Evolutionary conservation across 2,329 filamentous ascomycete species (phyloP), one percentile per base, ranked within the genome.

Genomic region (Arachnomyces sp.): DNA sequence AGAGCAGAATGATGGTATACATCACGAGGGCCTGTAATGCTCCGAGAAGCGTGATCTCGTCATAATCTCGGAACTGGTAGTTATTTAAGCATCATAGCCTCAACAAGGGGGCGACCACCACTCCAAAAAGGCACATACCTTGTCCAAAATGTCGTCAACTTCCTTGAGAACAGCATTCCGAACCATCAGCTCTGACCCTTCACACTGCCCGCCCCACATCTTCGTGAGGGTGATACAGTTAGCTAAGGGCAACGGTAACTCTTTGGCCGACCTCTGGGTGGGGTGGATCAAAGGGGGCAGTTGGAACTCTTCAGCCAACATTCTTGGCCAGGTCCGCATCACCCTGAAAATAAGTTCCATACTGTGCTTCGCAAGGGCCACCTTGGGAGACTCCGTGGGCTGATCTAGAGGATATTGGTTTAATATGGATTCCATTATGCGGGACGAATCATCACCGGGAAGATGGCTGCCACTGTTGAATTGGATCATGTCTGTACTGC

Each of bases 1-100:
- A 66, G 20, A 67, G 48, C 12, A 67, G 53, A 7, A 67, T 54
- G 5, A 66, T 53, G 1, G 56, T 49, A 38, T 66, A 65, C 15
- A 67, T 55, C 1, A 57, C 49, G 1, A 65, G 46, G 18, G 61
- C 54, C 49, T 67, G 64, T 2, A 65, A 41, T 2, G 57, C 54
- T 16, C 59, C 52, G 11, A 65, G 45, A 3, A 65, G 52, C 18
- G 55, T 53, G 4, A 48, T 42, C 37, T 60, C 54, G 36, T 64
- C 56, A 31, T 58, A 56, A 7, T 49, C 50, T 34, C 48, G 52
- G 38, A 58, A 61, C 60, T 62, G 36, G 14, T 30, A 28, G n/a
- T 30, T 31, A 28, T 7, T 20, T 45, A 25, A 36, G 32, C 28
- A n/a, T 33, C 15, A 13, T 15, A 12, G 14, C 14, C 12, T n/a